Evolutionary conservation across 805 yeast species (phyloP).

Genomic region (Kluyveromyces wickerhamii): DNA sequence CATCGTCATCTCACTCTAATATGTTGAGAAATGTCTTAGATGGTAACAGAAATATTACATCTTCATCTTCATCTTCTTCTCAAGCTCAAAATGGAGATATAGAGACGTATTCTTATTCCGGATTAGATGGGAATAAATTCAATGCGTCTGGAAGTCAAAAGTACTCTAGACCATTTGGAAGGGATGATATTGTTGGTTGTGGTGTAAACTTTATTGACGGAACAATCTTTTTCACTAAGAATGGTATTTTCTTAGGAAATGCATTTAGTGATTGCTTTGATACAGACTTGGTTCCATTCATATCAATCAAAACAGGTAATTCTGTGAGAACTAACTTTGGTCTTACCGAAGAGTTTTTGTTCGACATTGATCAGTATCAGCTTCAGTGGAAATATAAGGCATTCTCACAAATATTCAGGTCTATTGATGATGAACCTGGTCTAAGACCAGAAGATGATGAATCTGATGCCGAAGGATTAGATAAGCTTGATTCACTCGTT

Average conservation of each 20-base stretch:
- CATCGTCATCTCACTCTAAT: constrained; percentile 7
- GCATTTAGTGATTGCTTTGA: constrained; percentile 42
- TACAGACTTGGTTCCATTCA: constrained; percentile 38
- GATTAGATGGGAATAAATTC: constrained; percentile 24
- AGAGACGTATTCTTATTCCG: constrained; percentile 24
- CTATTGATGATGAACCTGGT: constrained; percentile 7
- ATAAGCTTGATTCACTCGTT: neutral
- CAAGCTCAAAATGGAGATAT: constrained; percentile 9
- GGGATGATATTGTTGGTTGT: constrained; percentile 68
- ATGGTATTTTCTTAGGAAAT: constrained; percentile 58
- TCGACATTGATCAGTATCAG: constrained; percentile 51
- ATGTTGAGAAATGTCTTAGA: constrained; percentile 8
- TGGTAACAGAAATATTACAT: constrained; percentile 1
- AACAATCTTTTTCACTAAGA: constrained; percentile 68
- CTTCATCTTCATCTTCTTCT: constrained; percentile 5
- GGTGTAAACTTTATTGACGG: constrained; percentile 66
- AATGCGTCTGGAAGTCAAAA: constrained; percentile 16
- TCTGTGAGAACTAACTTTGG: constrained; percentile 35
- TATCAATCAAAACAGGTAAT: constrained; percentile 34
- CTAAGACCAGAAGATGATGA: constrained; percentile 7
- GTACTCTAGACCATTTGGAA: constrained; percentile 34
- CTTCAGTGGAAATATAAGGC: constrained; percentile 36
- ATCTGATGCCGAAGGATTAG: constrained; percentile 9
- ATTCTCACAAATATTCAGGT: constrained; percentile 24
- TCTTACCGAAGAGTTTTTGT: constrained; percentile 45